Conservation (phyloP, 2,329 filamentous ascomycete species). For the Fonsecaea monophora region DNA sequence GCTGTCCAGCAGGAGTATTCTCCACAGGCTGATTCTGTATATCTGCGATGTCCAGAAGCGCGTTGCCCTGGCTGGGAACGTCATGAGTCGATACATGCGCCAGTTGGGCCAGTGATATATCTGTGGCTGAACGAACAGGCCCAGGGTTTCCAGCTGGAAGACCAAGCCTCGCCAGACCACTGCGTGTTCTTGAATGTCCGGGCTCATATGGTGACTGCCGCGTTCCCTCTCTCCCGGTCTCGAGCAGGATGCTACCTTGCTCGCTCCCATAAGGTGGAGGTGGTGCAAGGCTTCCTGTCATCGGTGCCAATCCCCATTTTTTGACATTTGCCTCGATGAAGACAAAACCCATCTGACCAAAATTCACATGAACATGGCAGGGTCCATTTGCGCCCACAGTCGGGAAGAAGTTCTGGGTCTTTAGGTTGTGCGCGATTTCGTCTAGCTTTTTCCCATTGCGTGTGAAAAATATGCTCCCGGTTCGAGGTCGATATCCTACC, state of each 20-base stretch:
- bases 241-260: constrained; percentile 92
- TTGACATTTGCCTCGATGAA: constrained; percentile 99
- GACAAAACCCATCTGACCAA: constrained; percentile 96
- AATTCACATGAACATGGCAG: constrained; percentile 92
- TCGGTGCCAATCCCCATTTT: constrained; percentile 97
- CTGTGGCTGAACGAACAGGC: constrained; percentile 87
- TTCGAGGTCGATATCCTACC: constrained; percentile 91
- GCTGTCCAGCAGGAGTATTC: constrained; percentile 58
- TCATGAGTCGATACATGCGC: constrained; percentile 71
- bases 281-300: constrained; percentile 91
- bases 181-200: constrained; percentile 76
- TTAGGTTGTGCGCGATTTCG: constrained; percentile 89
- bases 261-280: constrained; percentile 97
- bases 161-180: constrained; percentile 76
- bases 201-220: constrained; percentile 56
- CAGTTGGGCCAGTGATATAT: constrained; percentile 90
- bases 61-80: constrained; percentile 66
- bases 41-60: constrained; percentile 61
- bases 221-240: constrained; percentile 72
- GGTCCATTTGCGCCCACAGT: constrained; percentile 96
- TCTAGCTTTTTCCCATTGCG: constrained; percentile 97
- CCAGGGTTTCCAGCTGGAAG: constrained; percentile 79
- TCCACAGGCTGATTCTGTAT: constrained; percentile 40
- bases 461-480: constrained; percentile 95
- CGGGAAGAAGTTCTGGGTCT: constrained; percentile 96